phyloP scores from a whole-genome alignment of 208 protist genomes.

The Trypanosoma mega region DNA sequence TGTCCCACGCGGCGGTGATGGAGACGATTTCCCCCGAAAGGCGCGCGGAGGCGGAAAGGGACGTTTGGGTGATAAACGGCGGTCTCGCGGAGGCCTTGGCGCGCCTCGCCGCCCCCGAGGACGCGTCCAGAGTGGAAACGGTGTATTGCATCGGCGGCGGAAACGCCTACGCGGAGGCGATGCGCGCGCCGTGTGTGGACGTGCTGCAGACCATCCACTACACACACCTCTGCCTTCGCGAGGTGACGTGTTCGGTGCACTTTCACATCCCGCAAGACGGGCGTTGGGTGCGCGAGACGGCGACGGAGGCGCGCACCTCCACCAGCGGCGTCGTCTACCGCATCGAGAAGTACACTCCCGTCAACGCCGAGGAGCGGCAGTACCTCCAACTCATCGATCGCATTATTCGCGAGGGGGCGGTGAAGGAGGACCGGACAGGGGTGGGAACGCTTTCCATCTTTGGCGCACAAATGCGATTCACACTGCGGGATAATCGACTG shows the following conservation, averaged over 20 bases:
- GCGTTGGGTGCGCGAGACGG: constrained; percentile 40
- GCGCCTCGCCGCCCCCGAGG: constrained; percentile 50
- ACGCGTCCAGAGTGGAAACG: constrained; percentile 65
- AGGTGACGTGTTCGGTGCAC: constrained; percentile 48
- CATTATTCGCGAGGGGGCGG: constrained; percentile 71
- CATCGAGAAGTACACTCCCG: constrained; percentile 74
- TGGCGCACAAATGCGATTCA: constrained; percentile 97
- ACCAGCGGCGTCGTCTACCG: constrained; percentile 38
- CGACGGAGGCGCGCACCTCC: constrained; percentile 33
- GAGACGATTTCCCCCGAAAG: constrained; percentile 41
- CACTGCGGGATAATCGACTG: constrained; percentile 90
- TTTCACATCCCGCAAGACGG: constrained; percentile 48
- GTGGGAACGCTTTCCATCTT: constrained; percentile 95
- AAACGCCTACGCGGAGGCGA: constrained; percentile 78
- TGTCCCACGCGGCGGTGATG: constrained; percentile 48
- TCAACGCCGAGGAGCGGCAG: constrained; percentile 91
- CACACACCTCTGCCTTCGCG: constrained; percentile 53
- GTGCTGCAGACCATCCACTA: constrained; percentile 67
- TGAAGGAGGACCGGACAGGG: constrained; percentile 95
- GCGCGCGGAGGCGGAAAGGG: constrained; percentile 36
- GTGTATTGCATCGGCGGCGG: constrained; percentile 95
- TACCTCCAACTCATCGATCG: constrained; percentile 89
- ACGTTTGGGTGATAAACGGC: constrained; percentile 56
- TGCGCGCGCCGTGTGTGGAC: constrained; percentile 55
- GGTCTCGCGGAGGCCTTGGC: constrained; percentile 53